Evolutionary conservation across 2,329 filamentous ascomycete species (phyloP).

Genomic region (Parascedosporium putredinis): DNA sequence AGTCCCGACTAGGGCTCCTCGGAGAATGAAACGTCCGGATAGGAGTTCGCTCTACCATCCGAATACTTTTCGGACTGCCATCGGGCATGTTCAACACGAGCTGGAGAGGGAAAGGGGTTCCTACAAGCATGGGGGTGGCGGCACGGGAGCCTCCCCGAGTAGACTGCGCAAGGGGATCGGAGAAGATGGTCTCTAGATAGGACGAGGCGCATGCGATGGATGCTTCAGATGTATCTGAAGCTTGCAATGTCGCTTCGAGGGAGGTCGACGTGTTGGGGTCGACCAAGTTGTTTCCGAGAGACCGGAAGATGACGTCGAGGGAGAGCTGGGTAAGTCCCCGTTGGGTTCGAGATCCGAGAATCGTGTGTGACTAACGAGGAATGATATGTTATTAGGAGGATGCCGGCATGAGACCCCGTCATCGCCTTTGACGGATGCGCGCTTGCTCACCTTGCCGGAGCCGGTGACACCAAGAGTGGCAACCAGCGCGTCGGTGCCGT

Average conservation of each 20-base stretch:
- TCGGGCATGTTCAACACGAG: slow-evolving; percentile 13
- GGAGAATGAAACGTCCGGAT: background rate
- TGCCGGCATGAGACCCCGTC: no score
- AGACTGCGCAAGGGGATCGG: slow-evolving; percentile 47
- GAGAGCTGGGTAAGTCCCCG: slow-evolving; percentile 86
- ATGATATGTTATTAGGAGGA: background rate
- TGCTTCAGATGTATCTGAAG: slow-evolving; percentile 73
- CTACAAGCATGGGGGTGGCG: slow-evolving; percentile 59
- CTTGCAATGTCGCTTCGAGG: slow-evolving; percentile 62
- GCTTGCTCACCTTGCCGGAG: slow-evolving; percentile 69
- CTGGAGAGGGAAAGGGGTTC: slow-evolving; percentile 25
- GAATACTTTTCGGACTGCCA: slow-evolving; percentile 32
- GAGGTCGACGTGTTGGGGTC: slow-evolving; percentile 46
- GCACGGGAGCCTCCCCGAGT: slow-evolving; percentile 48
- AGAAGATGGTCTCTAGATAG: slow-evolving; percentile 72
- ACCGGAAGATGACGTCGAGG: slow-evolving; percentile 81
- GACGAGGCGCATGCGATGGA: slow-evolving; percentile 61
- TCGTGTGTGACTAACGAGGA: slow-evolving; percentile 71
- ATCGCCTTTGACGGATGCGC: no score
- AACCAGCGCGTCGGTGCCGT: slow-evolving; percentile 79
- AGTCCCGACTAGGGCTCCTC: background rate
- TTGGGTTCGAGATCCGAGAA: slow-evolving; percentile 77
- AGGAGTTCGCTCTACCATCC: slow-evolving; percentile 25
- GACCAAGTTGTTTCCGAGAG: slow-evolving; percentile 62
- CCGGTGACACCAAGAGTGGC: slow-evolving; percentile 91